These are phyloP conservation scores for Melampsora americana DNA, from an alignment of 1,284 basidiomycete species.

Conservation along the genomic window DNA sequence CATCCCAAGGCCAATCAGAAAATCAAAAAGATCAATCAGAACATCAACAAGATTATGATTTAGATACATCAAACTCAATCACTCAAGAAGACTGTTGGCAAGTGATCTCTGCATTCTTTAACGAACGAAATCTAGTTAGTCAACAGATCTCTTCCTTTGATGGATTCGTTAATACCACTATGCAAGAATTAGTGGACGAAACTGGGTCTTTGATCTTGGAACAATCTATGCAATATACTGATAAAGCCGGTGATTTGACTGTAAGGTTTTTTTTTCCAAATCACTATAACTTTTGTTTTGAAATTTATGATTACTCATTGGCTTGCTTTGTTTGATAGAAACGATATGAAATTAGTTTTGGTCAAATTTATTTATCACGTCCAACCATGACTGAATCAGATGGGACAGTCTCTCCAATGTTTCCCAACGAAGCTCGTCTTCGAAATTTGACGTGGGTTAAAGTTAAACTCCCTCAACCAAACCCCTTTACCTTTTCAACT, in stretches of 20 bases:
- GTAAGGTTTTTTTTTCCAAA: constrained; percentile 54
- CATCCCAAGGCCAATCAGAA: background rate
- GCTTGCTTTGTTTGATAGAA: constrained; percentile 60
- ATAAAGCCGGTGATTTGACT: constrained; percentile 69
- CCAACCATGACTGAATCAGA: constrained; percentile 94
- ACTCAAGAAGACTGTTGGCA: constrained; percentile 94
- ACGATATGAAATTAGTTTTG: constrained; percentile 95
- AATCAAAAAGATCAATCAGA: background rate
- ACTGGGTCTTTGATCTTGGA: constrained; percentile 88
- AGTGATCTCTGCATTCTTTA: constrained; percentile 92
- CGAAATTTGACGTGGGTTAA: constrained; percentile 72
- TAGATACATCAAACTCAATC: constrained; percentile 54
- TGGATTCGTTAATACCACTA: constrained; percentile 99
- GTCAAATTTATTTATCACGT: constrained; percentile 92
- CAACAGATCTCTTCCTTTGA: constrained; percentile 98
- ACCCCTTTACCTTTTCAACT: constrained; percentile 37
- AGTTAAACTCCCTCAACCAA: no score
- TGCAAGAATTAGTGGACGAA: constrained; percentile 99
- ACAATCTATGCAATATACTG: constrained; percentile 92
- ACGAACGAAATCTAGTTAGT: constrained; percentile 92
- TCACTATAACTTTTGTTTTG: background rate
- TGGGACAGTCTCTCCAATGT: constrained; percentile 85
- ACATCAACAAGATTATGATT: background rate
- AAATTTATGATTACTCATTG: background rate
- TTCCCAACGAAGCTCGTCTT: constrained; percentile 94